Evolutionary conservation across 2,329 filamentous ascomycete genomes (phyloP), one percentile per base, ranked within the genome.

Genomic region (Aspergillus hortae): DNA sequence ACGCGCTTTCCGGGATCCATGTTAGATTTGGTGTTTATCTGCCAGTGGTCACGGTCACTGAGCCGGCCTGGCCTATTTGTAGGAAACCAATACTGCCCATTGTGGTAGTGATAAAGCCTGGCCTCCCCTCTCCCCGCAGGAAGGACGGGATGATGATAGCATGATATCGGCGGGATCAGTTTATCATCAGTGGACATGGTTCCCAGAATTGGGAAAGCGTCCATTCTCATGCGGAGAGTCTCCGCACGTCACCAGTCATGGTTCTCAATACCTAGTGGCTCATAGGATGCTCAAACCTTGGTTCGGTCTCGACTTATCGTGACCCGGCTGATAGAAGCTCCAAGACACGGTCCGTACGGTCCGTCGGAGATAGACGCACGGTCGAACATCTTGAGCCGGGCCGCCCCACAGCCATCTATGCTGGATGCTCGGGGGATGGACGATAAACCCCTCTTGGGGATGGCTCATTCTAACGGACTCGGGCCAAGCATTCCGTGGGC

Each of bases 1-100:
- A 84, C 78, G 58, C 75, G 70, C 59, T 74, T 69, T 63, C 6
- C 17, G 6, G 17, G 40, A 14, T 19, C 3, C 35, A 38, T 38
- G 7, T 38, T 2, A 38, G 35, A 30, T 15, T 6, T 15, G 14
- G 15, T 38, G 4, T n/a, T 9, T 38, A 9, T 6, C 11, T 4
- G 5, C 14, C 15, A 11, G 2, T 15, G 14, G 6, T 11, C 12
- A 11, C 35, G 4, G 15, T n/a, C 2, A 17, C 5, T n/a, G 14
- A 15, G 35, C 15, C 4, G n/a, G 12, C 35, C 35, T 38, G 35
- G 2, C 5, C 35, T 38, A 38, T 38, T n/a, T 38, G 35, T 38
- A 38, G 35, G 27, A 6, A 30, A 30, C 1, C 27, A 27, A 11
- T 30, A 3, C 7, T 11, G 7, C 7, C 35, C 6, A 7, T 15